Evolutionary conservation across 2,329 filamentous ascomycete species (phyloP).

Genomic region (Hypomyces perniciosus): DNA sequence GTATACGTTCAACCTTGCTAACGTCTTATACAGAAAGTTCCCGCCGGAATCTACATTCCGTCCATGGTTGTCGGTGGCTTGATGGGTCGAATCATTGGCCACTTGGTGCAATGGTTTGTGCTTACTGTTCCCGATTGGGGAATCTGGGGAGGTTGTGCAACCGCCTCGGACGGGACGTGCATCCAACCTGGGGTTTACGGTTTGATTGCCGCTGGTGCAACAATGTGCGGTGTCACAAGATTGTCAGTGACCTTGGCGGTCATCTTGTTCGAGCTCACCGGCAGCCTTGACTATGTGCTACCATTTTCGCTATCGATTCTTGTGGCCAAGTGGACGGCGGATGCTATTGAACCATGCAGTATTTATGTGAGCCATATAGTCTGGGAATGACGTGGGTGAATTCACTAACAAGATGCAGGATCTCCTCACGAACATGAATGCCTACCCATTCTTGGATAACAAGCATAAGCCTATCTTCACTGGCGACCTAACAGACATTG

Average conservation of each 20-base stretch:
- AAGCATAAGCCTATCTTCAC: slow-evolving; percentile 91
- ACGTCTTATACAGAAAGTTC: slow-evolving; percentile 61
- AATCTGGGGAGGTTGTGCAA: slow-evolving; percentile 70
- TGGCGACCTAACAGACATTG: slow-evolving; percentile 79
- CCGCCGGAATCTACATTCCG: slow-evolving; percentile 93
- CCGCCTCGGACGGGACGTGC: slow-evolving; percentile 67
- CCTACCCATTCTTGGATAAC: slow-evolving; percentile 95
- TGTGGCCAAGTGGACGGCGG: slow-evolving; percentile 96
- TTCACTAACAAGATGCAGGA: slow-evolving; percentile 47
- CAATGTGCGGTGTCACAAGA: slow-evolving; percentile 95
- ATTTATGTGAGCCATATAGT: slow-evolving; percentile 63
- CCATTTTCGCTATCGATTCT: slow-evolving; percentile 90
- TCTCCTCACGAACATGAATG: slow-evolving; percentile 91
- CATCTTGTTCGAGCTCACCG: slow-evolving; percentile 92
- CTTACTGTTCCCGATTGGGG: slow-evolving; percentile 64
- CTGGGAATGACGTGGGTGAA: not conserved
- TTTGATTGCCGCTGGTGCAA: slow-evolving; percentile 87
- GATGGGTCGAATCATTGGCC: slow-evolving; percentile 81
- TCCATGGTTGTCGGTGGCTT: slow-evolving; percentile 98
- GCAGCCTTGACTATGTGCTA: slow-evolving; percentile 88
- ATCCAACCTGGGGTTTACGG: slow-evolving; percentile 97
- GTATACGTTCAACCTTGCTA: not conserved
- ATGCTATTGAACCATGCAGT: slow-evolving; percentile 87
- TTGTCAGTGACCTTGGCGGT: slow-evolving; percentile 90
- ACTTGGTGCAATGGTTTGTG: slow-evolving; percentile 75